A percentile compares a stretch with the other conserved stretches of the same genome.
phyloP scores from a whole-genome alignment of 1,284 basidiomycete species.

The Termitomyces sp. region DNA sequence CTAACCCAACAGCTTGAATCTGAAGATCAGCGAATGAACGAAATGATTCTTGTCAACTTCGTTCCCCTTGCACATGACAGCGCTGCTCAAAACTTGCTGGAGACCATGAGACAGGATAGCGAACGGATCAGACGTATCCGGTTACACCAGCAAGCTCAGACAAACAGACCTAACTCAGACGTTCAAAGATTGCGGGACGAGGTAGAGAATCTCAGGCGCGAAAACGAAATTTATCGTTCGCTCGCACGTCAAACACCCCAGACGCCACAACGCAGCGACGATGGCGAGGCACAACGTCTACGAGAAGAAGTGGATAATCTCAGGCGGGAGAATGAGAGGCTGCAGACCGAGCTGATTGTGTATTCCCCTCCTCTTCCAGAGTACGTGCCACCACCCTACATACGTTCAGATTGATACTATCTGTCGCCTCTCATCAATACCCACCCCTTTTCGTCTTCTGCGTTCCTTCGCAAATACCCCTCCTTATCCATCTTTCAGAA shows the following conservation, averaged over 20 bases:
- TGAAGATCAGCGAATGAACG: background rate
- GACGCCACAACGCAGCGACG: background rate
- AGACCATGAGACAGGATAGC: conserved; percentile 9
- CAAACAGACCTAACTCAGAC: background rate
- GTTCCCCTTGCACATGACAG: conserved; percentile 1
- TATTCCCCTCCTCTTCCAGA: background rate
- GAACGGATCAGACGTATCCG: conserved; percentile 3
- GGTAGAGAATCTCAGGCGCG: conserved; percentile 3
- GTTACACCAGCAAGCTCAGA: background rate
- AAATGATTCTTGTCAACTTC: background rate
- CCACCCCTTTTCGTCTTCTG: no score
- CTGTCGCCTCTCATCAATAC: background rate
- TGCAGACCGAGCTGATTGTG: background rate
- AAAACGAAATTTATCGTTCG: conserved; percentile 4
- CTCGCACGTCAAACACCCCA: background rate
- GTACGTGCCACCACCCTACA: conserved; percentile 5
- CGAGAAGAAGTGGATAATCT: conserved; percentile 5
- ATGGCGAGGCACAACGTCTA: background rate
- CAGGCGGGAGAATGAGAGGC: conserved; percentile 6
- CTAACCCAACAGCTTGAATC: background rate
- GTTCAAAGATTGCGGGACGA: conserved; percentile 2
- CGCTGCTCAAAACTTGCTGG: conserved; percentile 3
- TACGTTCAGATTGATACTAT: background rate
- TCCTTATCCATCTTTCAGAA: background rate
- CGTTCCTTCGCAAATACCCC: background rate